These are phyloP conservation scores for Mrakia hoshinonis DNA, from an alignment of 768 basidiomycete species.

Conservation along the genomic window DNA sequence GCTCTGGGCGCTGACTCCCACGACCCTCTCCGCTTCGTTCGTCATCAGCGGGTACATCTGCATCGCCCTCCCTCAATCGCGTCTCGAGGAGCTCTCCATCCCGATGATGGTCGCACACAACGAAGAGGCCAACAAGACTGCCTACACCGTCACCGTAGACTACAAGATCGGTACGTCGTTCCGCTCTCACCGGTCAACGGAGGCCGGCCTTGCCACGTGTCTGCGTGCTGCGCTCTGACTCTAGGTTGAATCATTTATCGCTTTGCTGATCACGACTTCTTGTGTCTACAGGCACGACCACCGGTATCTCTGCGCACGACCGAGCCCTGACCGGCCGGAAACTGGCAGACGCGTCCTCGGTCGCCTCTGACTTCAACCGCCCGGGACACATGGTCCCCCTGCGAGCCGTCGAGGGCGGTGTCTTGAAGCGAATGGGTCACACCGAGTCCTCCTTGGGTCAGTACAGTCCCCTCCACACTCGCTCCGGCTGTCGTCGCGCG, in stretches of 20 bases:
- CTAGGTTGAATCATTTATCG: too few relatives aligned
- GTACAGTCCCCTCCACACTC: constrained; percentile 30
- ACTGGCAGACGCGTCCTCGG: constrained; percentile 53
- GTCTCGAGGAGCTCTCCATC: constrained; percentile 67
- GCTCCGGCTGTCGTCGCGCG: neutral
- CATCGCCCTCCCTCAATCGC: constrained; percentile 65
- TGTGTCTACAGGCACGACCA: constrained; percentile 63
- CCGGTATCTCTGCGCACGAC: constrained; percentile 95
- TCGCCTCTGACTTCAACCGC: constrained; percentile 66
- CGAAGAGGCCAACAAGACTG: constrained; percentile 82
- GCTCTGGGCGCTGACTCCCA: too few relatives aligned
- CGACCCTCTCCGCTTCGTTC: neutral
- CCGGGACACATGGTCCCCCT: constrained; percentile 95
- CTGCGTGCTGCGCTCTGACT: neutral
- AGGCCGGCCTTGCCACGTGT: neutral
- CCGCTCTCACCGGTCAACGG: neutral
- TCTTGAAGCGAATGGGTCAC: constrained; percentile 79
- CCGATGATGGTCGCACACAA: constrained; percentile 92
- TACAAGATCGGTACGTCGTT: constrained; percentile 71
- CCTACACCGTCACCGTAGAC: constrained; percentile 93
- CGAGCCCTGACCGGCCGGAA: constrained; percentile 77
- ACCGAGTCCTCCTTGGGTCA: constrained; percentile 72
- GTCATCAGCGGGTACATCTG: constrained; percentile 79
- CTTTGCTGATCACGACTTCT: neutral
- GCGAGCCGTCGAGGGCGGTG: constrained; percentile 74